Evolutionary conservation across 2,329 filamentous ascomycete species (phyloP), one percentile per base, ranked within the genome.

Genomic region (Scedosporium boydii): DNA sequence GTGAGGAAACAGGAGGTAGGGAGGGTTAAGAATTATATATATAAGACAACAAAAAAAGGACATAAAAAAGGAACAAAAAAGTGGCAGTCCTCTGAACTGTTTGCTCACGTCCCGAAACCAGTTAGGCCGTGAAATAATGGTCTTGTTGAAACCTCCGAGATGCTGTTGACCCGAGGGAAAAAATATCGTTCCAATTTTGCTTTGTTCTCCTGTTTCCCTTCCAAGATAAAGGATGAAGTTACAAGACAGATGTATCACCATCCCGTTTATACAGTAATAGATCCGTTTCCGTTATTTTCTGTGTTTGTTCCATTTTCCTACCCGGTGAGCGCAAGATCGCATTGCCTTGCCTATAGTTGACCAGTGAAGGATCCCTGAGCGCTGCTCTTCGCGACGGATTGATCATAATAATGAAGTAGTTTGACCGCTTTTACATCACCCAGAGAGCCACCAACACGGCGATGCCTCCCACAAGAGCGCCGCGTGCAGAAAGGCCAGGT

Each of bases 281-380:
- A 10, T 48, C 12, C 6, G 18, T 55, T 23, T 27, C 51, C 21
- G 23, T 16, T 27, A 10, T 55, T 23, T 55, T 23, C 18, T 21
- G 44, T 18, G 16, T 48, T 18, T 23, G n/a, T n/a, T 23, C 44
- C 44, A 23, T 21, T 18, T 18, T 48, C 51, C 51, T 23, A 55
- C 51, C 21, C 51, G 51, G 51, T 55, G 23, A 55, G 51, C 51
- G 51, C 51, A 55, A 55, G 51, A 23, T 18, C 51, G 51, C 51
- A 55, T 55, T 55, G 51, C 51, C 51, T 48, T 55, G 51, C 51
- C 51, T 55, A 55, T 55, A 27, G 51, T 23, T 55, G 51, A 55
- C 51, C 51, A 55, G 51, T 23, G 51, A 26, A 23, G 51, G 21
- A 55, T 18, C 23, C 23, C 10, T 55, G 5, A 21, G 18, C 4